Evolutionary conservation across 306 rosid genomes (phyloP).

Genomic region (Oemleria cerasiformis): DNA sequence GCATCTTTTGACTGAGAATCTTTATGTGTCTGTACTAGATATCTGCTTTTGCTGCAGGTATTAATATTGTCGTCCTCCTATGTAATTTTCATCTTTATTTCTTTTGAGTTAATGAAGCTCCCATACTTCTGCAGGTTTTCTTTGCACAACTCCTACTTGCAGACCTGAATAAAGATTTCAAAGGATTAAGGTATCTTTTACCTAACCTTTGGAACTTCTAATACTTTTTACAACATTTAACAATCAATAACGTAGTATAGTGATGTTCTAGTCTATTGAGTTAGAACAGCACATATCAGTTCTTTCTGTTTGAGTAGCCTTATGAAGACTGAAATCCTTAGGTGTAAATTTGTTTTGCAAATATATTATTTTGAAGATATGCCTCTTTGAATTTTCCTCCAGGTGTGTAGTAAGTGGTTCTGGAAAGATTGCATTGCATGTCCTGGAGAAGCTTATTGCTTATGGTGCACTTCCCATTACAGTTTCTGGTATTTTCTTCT

Average conservation of each 20-base stretch:
- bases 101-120: slow-evolving; percentile 21
- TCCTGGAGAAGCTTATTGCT: slow-evolving; percentile 92
- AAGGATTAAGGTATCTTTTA: slow-evolving; percentile 82
- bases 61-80: slow-evolving; percentile 4
- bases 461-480: slow-evolving; percentile 93
- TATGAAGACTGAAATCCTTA: slow-evolving; percentile 13
- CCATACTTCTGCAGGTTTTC: slow-evolving; percentile 75
- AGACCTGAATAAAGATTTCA: slow-evolving; percentile 95
- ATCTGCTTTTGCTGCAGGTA: not conserved
- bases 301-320: slow-evolving; percentile 24
- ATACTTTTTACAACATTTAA: slow-evolving; percentile 20
- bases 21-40: not conserved
- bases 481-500: slow-evolving; percentile 65
- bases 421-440: slow-evolving; percentile 99
- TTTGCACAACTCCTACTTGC: slow-evolving; percentile 96
- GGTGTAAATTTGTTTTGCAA: slow-evolving; percentile 11
- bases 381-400: slow-evolving; percentile 26
- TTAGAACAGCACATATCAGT: slow-evolving; percentile 4
- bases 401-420: slow-evolving; percentile 94
- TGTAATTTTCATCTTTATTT: slow-evolving; percentile 15
- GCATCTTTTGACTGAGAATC: not conserved
- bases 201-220: slow-evolving; percentile 25
- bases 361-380: slow-evolving; percentile 22
- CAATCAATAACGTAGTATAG: slow-evolving; percentile 18
- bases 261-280: slow-evolving; percentile 9